A percentile compares a stretch with the other conserved stretches of the same genome.
Conservation (phyloP, 306 rosid genomes). For the Corylus heterophylla region DNA sequence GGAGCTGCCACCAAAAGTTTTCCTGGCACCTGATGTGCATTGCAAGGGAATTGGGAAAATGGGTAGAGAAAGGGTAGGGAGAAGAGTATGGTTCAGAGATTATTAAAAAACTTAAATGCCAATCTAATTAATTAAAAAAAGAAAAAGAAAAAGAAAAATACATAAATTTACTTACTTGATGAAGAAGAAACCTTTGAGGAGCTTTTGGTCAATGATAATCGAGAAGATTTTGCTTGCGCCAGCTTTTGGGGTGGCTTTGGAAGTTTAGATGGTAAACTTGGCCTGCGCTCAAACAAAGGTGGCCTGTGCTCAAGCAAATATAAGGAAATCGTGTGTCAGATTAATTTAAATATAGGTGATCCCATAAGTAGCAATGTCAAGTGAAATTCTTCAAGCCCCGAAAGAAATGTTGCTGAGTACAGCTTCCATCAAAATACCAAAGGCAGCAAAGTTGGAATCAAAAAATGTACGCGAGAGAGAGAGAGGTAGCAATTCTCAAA, state of each 20-base stretch:
- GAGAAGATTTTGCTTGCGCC: conserved; percentile 48
- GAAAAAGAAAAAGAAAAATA: background rate
- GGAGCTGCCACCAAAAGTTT: conserved; percentile 55
- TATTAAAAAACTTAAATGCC: conserved; percentile 1
- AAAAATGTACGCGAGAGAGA: too few relatives aligned
- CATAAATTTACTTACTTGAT: conserved; percentile 56
- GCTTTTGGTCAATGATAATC: conserved; percentile 60
- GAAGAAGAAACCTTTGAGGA: conserved; percentile 46
- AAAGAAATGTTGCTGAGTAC: background rate
- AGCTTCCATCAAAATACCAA: background rate
- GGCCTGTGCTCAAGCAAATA: conserved; percentile 9
- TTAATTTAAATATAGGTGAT: background rate
- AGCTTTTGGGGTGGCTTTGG: conserved; percentile 60
- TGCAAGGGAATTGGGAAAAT: conserved; percentile 13
- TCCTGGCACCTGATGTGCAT: conserved; percentile 54
- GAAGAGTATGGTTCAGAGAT: background rate
- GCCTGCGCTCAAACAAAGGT: conserved; percentile 45
- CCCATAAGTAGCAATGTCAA: background rate
- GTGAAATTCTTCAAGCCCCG: background rate
- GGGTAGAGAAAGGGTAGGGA: conserved; percentile 23
- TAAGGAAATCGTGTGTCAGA: conserved; percentile 16
- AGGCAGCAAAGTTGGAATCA: background rate
- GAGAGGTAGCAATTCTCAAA: too few relatives aligned
- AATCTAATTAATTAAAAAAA: background rate
- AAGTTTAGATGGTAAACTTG: conserved; percentile 52